These are phyloP conservation scores for Penicillium sp. DNA, from an alignment of 2,329 filamentous ascomycete genomes.

Conservation along the genomic window DNA sequence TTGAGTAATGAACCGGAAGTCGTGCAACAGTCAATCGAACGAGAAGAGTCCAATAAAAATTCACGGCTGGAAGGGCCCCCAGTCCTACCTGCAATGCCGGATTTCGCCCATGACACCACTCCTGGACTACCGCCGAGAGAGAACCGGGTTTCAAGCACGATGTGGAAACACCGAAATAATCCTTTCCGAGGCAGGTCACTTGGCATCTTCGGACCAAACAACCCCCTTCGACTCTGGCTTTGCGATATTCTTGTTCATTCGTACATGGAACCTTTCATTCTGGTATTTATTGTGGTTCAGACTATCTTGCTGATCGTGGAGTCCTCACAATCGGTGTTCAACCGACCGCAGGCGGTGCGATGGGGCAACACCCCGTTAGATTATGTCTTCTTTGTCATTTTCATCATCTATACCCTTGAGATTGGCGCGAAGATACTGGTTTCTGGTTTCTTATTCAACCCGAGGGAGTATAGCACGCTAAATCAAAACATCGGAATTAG, in stretches of 20 bases:
- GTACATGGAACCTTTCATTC: conserved; percentile 79
- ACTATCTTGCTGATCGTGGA: conserved; percentile 85
- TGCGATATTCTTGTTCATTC: conserved; percentile 86
- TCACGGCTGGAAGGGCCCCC: conserved; percentile 55
- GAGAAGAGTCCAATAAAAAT: conserved; percentile 55
- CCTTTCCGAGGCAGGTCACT: conserved; percentile 84
- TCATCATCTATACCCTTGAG: conserved; percentile 87
- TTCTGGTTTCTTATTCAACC: conserved; percentile 89
- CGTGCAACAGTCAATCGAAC: conserved; percentile 69
- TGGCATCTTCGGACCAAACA: conserved; percentile 80
- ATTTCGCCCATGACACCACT: conserved; percentile 47
- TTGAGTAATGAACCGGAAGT: conserved; percentile 89
- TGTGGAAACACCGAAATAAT: conserved; percentile 58
- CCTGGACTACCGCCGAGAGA: conserved; percentile 38
- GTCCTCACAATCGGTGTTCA: conserved; percentile 69
- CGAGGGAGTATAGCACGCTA: conserved; percentile 86
- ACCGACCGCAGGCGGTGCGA: conserved; percentile 54
- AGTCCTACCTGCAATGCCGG: conserved; percentile 48
- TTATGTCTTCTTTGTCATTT: conserved; percentile 78
- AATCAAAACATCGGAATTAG: conserved; percentile 74
- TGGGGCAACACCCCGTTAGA: conserved; percentile 72
- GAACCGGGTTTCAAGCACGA: conserved; percentile 39
- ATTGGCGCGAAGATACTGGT: conserved; percentile 81
- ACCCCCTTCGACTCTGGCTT: conserved; percentile 68
- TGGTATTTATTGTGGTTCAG: conserved; percentile 85